Evolutionary conservation across 805 yeast species (phyloP), one percentile per base, ranked within the genome.

Genomic region (Schwanniomyces polymorphus): DNA sequence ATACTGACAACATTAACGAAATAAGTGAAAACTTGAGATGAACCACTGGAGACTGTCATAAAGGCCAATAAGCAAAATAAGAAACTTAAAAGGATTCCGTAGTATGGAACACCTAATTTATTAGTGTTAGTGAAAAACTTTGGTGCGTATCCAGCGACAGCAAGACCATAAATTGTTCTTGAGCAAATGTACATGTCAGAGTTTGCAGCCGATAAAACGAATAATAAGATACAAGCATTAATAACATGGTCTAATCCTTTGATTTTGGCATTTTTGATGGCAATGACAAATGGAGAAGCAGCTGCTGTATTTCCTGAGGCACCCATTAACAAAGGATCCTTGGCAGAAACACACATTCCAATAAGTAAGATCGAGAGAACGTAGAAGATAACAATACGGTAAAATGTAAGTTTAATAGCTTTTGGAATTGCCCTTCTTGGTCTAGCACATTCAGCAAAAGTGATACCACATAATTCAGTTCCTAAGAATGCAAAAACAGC

Each of bases 271-370:
- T 78, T 79, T 51, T 78, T 78, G 58, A 88, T 84, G 41, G 96
- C 96, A 59, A 88, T 84, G 44, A 88, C 91, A 58, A 88, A 88
- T 34, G 96, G 96, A 12, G 94, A 86, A 17, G 92, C 91, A 35
- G 85, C 77, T 2, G 91, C 90, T 37, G 75, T 70, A 38, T 74
- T 72, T 43, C 81, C 76, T 14, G 81, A 75, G 12, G 83, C 82
- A 45, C 64, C 59, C 54, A 79, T 65, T 50, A 86, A 72, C 41
- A 65, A 54, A 34, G 78, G 75, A 59, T 82, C 84, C 52, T 72
- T 73, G 49, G 79, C 79, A 31, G 88, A 78, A 47, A 86, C 91
- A 61, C 83, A 75, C 81, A 84, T 74, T 40, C 90, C 89, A 52
- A 87, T 68, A 48, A 86, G 66, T 55, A 85, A 74, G 45, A 85